Base-by-base conservation (phyloP, 768 basidiomycete genomes). In the Termitomyces sp. region DNA sequence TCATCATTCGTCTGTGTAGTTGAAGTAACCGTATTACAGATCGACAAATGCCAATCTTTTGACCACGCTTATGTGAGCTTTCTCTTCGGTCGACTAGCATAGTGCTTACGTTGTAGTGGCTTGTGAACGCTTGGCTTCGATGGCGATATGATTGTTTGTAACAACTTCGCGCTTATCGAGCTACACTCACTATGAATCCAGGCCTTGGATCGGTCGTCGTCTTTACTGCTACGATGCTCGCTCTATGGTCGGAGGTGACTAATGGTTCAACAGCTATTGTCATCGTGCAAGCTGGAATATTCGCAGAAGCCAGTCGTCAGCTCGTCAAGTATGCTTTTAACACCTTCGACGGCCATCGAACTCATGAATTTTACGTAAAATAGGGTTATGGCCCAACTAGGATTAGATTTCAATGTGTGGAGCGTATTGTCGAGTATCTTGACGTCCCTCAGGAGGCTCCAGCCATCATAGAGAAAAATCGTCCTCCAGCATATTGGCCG, bases 401-500 rank as follows among this genome's bases (percentile, higher is more conserved):
- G 89, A 65, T 77, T 89, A 12, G 86, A 89, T 62, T 89, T 88
- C 69, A 89, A 87, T 63, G 85, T 38, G 82, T 89, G 1, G 88
- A 90, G 63, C 82, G 89, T 56, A 84, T 89, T 23, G 78, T 82
- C 16, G 87, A 89, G 67, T 89, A 89, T 64, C 73, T 89, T 19
- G 79, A 81, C 35, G 77, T 87, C 8, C 79, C 82, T 1, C 85
- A 87, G 66, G 88, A 90, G 68, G 85, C 86, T 0, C 84, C 85
- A 41, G 80, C 85, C 0, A 70, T 84, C 43, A 76, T 85, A 51
- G 73, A 81, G 27, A 74, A 77, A 37, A 75, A 64, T 50, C 76
- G 83, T 47, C 85, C 87, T n/a, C 87, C 87, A 1, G 87, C 86
- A 2, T 84, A 83, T 59, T 89, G 87, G 87, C 87, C 87, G 4